Evolutionary conservation across 1,284 basidiomycete genomes (phyloP).

Genomic region (Limonomyces culmigenus): DNA sequence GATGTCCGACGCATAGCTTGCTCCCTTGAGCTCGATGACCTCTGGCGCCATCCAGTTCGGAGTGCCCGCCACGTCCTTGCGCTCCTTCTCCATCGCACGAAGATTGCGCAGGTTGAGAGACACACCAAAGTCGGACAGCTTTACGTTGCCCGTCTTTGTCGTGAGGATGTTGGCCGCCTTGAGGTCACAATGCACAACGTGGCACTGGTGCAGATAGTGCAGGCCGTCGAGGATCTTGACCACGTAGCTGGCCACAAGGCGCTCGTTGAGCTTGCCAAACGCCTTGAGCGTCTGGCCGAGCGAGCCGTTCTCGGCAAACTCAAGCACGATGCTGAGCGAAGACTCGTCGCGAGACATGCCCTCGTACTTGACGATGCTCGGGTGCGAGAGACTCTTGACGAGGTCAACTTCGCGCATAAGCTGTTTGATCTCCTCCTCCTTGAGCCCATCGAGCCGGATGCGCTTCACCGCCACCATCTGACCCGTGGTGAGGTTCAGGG

Average conservation of each 20-base stretch:
- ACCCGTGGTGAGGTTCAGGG: conserved; percentile 80
- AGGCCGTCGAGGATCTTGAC: conserved; percentile 89
- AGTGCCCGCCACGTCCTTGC: conserved; percentile 80
- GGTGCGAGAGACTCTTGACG: conserved; percentile 76
- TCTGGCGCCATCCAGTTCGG: conserved; percentile 99
- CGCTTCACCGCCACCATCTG: conserved; percentile 94
- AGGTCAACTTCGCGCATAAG: conserved; percentile 87
- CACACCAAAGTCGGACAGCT: conserved; percentile 95
- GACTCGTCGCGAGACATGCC: conserved; percentile 85
- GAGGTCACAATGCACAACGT: conserved; percentile 83
- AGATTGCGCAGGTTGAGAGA: conserved; percentile 97
- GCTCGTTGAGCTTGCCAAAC: conserved; percentile 84
- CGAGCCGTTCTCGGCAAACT: conserved; percentile 93
- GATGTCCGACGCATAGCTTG: conserved; percentile 63
- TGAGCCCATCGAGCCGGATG: conserved; percentile 72
- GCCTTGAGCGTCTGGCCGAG: conserved; percentile 81
- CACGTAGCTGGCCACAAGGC: conserved; percentile 77
- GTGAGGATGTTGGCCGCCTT: conserved; percentile 98
- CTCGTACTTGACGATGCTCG: conserved; percentile 91
- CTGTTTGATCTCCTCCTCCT: conserved; percentile 72
- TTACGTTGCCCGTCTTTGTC: conserved; percentile 93
- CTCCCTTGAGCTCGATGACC: conserved; percentile 73
- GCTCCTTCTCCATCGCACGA: conserved; percentile 83
- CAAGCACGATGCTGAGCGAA: conserved; percentile 79
- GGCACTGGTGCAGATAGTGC: conserved; percentile 72